Evolutionary conservation across 2,329 filamentous ascomycete species (phyloP).

Genomic region (Onygenales sp.): DNA sequence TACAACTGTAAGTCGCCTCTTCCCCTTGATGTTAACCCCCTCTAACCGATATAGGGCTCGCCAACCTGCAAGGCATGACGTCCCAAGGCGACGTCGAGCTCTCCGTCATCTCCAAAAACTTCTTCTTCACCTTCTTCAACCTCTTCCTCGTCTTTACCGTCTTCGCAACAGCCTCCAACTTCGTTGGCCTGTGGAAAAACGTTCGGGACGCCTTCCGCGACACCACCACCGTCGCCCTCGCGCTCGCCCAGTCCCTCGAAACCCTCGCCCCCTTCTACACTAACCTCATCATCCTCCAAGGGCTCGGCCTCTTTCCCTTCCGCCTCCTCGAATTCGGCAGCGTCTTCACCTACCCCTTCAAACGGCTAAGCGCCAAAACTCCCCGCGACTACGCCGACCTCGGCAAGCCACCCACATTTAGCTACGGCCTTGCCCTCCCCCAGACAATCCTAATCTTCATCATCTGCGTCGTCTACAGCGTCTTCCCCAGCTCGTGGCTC

Average conservation of each 20-base stretch:
- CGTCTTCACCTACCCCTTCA: constrained; percentile 73
- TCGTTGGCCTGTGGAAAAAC: constrained; percentile 54
- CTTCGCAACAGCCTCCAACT: constrained; percentile 68
- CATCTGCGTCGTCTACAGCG: constrained; percentile 89
- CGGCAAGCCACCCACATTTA: constrained; percentile 73
- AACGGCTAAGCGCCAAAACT: constrained; percentile 68
- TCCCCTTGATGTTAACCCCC: neutral
- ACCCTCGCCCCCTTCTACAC: constrained; percentile 74
- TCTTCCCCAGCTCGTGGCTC: constrained; percentile 68
- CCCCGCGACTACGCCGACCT: constrained; percentile 83
- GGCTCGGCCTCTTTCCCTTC: constrained; percentile 86
- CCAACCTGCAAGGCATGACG: constrained; percentile 86
- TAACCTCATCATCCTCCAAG: constrained; percentile 89
- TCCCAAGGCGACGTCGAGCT: constrained; percentile 91
- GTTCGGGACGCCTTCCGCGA: constrained; percentile 68
- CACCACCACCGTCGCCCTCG: constrained; percentile 65
- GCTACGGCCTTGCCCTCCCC: constrained; percentile 91
- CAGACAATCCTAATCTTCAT: constrained; percentile 90
- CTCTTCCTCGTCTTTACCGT: constrained; percentile 92
- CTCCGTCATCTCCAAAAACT: constrained; percentile 94
- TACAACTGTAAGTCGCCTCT: constrained; percentile 61
- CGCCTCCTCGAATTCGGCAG: constrained; percentile 82
- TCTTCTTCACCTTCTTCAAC: constrained; percentile 99
- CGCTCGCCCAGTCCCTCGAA: constrained; percentile 67
- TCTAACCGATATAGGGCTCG: constrained; percentile 46